Conservation (phyloP, 345 rosid genomes). For the Syzygium oleosum region DNA sequence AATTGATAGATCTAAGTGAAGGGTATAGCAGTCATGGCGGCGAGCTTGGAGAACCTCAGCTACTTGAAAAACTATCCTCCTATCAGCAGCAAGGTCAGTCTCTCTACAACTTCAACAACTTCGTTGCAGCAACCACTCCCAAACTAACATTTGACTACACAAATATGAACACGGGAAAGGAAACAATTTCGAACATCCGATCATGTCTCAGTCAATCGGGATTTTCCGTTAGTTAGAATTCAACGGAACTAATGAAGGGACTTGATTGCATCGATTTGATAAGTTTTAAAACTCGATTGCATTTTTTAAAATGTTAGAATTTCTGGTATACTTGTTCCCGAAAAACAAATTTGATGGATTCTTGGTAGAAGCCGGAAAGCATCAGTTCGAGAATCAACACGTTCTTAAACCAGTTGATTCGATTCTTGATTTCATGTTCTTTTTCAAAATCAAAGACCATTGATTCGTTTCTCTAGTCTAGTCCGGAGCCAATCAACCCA, state of each 20-base stretch:
- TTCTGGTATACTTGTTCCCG: not conserved
- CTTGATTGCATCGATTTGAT: not conserved
- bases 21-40: not conserved
- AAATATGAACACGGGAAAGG: not conserved
- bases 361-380: not conserved
- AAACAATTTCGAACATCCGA: not conserved
- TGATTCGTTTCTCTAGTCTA: not conserved
- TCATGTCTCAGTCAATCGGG: rapidly evolving
- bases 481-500: not conserved
- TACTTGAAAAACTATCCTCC: not conserved
- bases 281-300: not conserved
- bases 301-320: not conserved
- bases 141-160: not conserved
- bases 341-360: not conserved
- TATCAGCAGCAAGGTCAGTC: not conserved
- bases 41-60: not conserved
- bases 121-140: not conserved
- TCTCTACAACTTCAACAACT: not conserved
- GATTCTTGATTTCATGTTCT: not conserved
- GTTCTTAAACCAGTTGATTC: not conserved
- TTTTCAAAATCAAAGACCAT: rapidly evolving
- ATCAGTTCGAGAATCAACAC: not conserved
- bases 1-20: not conserved
- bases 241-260: rapidly evolving
- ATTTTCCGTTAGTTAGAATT: not conserved